Evolutionary conservation across 2,329 filamentous ascomycete genomes (phyloP).

Genomic region (Tolypocladium cylindrosporum): DNA sequence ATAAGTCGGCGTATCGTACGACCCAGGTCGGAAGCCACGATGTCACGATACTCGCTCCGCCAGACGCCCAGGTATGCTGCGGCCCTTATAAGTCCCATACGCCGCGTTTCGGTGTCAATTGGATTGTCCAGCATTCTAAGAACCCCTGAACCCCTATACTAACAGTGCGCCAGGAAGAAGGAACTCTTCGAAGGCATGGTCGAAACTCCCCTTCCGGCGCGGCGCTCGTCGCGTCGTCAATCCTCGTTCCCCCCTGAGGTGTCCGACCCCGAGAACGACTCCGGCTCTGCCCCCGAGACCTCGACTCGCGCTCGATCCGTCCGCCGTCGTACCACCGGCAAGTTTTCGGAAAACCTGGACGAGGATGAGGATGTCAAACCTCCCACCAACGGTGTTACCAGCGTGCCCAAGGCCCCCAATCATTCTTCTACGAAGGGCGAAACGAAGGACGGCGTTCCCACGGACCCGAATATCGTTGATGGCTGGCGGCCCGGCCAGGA

Average conservation of each 20-base stretch:
- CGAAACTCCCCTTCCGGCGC: slow-evolving; percentile 35
- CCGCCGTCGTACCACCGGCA: slow-evolving; percentile 36
- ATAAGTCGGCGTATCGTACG: background rate
- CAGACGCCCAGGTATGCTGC: slow-evolving; percentile 18
- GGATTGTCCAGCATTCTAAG: background rate
- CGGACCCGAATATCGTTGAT: slow-evolving; percentile 26
- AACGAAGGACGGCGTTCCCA: slow-evolving; percentile 7
- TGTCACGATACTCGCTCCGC: slow-evolving; percentile 19
- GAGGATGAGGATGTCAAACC: slow-evolving; percentile 26
- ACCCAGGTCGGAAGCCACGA: slow-evolving; percentile 2
- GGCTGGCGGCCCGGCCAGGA: slow-evolving; percentile 52
- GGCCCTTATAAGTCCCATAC: background rate
- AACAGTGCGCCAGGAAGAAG: slow-evolving; percentile 38
- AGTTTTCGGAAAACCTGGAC: slow-evolving; percentile 40
- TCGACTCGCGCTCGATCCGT: slow-evolving; percentile 22
- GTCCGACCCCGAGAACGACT: slow-evolving; percentile 39
- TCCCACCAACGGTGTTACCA: slow-evolving; percentile 21
- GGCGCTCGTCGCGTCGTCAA: slow-evolving; percentile 39
- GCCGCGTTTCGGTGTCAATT: background rate
- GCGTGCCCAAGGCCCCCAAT: slow-evolving; percentile 14
- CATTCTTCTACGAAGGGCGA: slow-evolving; percentile 10
- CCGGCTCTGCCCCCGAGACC: slow-evolving; percentile 35
- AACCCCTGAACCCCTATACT: background rate
- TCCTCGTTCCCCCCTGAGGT: slow-evolving; percentile 33
- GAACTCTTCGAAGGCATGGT: slow-evolving; percentile 53